phyloP scores from a whole-genome alignment of 805 yeast genomes.

The Zygotorulaspora danielsina region DNA sequence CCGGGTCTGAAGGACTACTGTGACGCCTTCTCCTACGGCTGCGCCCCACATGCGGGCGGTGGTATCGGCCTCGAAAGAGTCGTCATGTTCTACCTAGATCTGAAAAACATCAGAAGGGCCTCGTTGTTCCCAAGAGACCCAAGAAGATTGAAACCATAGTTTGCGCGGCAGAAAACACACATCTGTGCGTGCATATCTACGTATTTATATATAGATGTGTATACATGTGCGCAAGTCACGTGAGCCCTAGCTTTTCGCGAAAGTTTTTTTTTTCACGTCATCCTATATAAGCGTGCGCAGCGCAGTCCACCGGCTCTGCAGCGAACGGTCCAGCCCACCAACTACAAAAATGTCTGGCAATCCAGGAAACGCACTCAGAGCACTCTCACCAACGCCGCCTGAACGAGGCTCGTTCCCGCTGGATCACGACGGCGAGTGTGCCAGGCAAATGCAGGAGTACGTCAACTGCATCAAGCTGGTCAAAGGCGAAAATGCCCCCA shows the following conservation, averaged over 20 bases:
- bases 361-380: constrained; percentile 44
- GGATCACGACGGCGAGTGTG: constrained; percentile 85
- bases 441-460: constrained; percentile 67
- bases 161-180: no score
- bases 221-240: not conserved
- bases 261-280: no score
- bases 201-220: constrained; percentile 1
- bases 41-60: constrained; percentile 99
- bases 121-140: constrained; percentile 99
- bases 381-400: constrained; percentile 84
- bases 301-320: no score
- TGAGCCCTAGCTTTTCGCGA: no score
- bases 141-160: constrained; percentile 78
- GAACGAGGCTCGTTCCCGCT: constrained; percentile 95
- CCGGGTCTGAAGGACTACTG: constrained; percentile 88
- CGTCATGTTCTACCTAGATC: constrained; percentile 94
- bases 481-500: constrained; percentile 81
- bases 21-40: constrained; percentile 89
- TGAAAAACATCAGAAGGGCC: constrained; percentile 98
- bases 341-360: constrained; percentile 37
- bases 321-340: no score
- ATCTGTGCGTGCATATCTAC: not conserved
- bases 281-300: no score
- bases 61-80: constrained; percentile 99
- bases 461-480: constrained; percentile 74